Percentiles rank a stretch among this genome's conserved stretches.
These are phyloP conservation scores for Millerozyma acaciae DNA, from an alignment of 805 yeast genomes.

Conservation along the genomic window DNA sequence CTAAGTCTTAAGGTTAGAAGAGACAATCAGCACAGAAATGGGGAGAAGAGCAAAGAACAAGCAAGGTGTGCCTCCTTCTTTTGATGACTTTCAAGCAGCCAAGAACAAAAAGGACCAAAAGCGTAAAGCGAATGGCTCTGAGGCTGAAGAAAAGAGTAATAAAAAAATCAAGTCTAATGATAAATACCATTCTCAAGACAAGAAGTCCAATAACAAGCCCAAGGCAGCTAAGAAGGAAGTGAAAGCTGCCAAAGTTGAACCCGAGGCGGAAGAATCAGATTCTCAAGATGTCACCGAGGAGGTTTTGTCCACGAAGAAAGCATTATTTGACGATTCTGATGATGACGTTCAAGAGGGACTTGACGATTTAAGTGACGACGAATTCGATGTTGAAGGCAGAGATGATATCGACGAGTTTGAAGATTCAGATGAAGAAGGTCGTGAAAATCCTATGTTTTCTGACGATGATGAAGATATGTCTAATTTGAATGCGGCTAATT, in stretches of 20 bases:
- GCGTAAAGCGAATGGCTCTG: slow-evolving; percentile 19
- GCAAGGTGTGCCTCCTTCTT: slow-evolving; percentile 88
- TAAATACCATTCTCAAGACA: too few relatives aligned
- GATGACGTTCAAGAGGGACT: slow-evolving; percentile 48
- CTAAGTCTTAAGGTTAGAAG: not conserved
- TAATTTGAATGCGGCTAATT: slow-evolving; percentile 70
- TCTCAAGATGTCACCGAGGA: too few relatives aligned
- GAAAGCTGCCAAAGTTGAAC: slow-evolving; percentile 44
- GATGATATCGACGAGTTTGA: slow-evolving; percentile 23
- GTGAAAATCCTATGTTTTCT: slow-evolving; percentile 72
- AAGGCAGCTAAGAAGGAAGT: slow-evolving; percentile 19
- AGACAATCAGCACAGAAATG: too few relatives aligned
- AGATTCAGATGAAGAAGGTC: slow-evolving; percentile 62
- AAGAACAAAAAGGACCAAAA: slow-evolving; percentile 39
- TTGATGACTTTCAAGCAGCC: slow-evolving; percentile 68
- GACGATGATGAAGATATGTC: slow-evolving; percentile 69
- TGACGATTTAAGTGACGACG: slow-evolving; percentile 32
- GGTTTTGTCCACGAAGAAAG: slow-evolving; percentile 63
- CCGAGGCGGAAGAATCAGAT: slow-evolving; percentile 69
- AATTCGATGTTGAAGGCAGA: slow-evolving; percentile 28
- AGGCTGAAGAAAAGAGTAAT: slow-evolving; percentile 12
- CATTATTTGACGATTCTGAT: slow-evolving; percentile 74
- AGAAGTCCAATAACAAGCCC: slow-evolving; percentile 1
- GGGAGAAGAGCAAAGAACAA: slow-evolving; percentile 92
- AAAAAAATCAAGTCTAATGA: slow-evolving; percentile 8